A percentile compares a stretch with the other conserved stretches of the same genome.
These are phyloP conservation scores for Pseudomassariella vexata DNA, from an alignment of 2,329 filamentous ascomycete genomes.

Conservation along the genomic window DNA sequence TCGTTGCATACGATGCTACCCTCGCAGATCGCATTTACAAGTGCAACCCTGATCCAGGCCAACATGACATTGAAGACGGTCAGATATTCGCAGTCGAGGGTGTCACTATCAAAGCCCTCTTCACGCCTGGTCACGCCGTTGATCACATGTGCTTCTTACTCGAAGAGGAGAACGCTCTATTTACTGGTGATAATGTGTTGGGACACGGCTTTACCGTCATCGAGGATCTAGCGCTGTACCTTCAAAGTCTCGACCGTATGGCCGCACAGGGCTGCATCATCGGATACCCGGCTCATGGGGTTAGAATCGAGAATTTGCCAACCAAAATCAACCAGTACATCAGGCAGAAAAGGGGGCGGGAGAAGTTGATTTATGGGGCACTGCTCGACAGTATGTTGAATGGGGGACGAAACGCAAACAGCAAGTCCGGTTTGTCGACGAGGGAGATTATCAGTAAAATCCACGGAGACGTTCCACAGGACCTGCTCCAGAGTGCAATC, in stretches of 20 bases:
- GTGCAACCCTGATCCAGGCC: conserved; percentile 36
- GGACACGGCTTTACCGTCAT: conserved; percentile 71
- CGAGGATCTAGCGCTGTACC: conserved; percentile 58
- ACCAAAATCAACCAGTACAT: conserved; percentile 9
- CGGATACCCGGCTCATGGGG: conserved; percentile 59
- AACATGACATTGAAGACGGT: conserved; percentile 36
- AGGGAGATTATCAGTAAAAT: too few relatives aligned
- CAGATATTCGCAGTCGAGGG: conserved; percentile 45
- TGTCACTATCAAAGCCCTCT: conserved; percentile 54
- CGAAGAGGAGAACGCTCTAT: conserved; percentile 60
- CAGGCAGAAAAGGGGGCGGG: background rate
- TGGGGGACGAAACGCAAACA: too few relatives aligned
- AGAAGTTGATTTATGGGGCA: too few relatives aligned
- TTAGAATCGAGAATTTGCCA: conserved; percentile 45
- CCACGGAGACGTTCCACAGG: too few relatives aligned
- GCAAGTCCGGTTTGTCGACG: too few relatives aligned
- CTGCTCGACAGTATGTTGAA: too few relatives aligned
- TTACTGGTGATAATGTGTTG: conserved; percentile 70
- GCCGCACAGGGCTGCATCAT: conserved; percentile 36
- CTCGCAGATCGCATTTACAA: conserved; percentile 49
- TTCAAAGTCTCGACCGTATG: conserved; percentile 58
- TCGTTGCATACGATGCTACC: conserved; percentile 41
- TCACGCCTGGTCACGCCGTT: conserved; percentile 64
- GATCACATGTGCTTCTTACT: conserved; percentile 65
- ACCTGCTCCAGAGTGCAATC: too few relatives aligned